Base-by-base conservation (phyloP, 1,284 basidiomycete species). In the Filobasidium uniguttulatum region DNA sequence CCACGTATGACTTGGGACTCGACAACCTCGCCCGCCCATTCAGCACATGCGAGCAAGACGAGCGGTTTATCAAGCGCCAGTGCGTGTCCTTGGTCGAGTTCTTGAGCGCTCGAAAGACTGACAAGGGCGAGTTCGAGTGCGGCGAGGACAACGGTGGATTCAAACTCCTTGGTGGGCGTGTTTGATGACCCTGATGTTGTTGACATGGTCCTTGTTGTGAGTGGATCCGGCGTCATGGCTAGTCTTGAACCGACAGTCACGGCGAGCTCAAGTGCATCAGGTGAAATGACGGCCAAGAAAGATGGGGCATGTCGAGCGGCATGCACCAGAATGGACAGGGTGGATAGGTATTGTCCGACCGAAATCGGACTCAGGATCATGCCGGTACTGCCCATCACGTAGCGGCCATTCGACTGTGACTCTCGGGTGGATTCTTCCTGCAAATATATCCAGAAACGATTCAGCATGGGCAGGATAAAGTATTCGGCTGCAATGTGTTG, bases 401-500 rank as follows among this genome's bases (percentile, higher is more conserved):
- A 36, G 26, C 43, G 34, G 0, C 48, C 28, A 2, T 74, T 71
- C 0, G 77, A 69, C 2, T 80, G 82, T 41, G 77, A 74, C 60
- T 87, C 84, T 26, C 83, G 75, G 7, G 76, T 75, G 56, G 83
- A 77, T 59, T 85, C 81, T 59, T 90, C 85, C 14, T 83, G 78
- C 37, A 90, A 76, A 67, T 88, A 85, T n/a, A 77, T 63, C 85
- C 88, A 93, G 67, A 96, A 93, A 7, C 82, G 79, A 59, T 88
- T 85, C 63, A 96, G 76, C 28, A 96, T 72, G 0, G 93, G 93
- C 49, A 82, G 78, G 47, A 94, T 76, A 67, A 93, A 94, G 65
- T 71, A 81, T 61, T 88, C 85, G 1, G 83, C 83, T 0, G 86
- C 86, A 23, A 93, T 71, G 40, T 78, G 74, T n/a, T 77, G 80